These are phyloP conservation scores for Gilbertella persicaria DNA, from an alignment of 371 early-diverging fungal genomes.

Conservation along the genomic window DNA sequence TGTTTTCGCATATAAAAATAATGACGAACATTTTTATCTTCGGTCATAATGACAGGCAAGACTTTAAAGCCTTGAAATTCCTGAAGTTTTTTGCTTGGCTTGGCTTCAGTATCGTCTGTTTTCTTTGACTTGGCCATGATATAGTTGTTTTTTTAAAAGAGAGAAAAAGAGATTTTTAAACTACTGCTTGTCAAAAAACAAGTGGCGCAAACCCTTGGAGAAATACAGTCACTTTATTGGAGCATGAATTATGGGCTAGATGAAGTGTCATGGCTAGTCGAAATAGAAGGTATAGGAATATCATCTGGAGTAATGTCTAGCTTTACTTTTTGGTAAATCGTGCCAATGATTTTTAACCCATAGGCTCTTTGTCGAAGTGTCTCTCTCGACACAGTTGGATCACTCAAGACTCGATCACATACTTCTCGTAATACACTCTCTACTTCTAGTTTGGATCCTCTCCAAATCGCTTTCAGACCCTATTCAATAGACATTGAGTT, in stretches of 20 bases:
- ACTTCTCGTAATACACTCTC: conserved; percentile 90
- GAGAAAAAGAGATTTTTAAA: conserved; percentile 2
- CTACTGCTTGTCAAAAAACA: not conserved
- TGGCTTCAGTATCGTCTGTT: not conserved
- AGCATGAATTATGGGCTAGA: not conserved
- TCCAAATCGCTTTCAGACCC: conserved; percentile 94
- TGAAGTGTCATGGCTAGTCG: not conserved
- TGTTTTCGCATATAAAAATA: conserved; percentile 77
- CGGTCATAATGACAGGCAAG: conserved; percentile 51
- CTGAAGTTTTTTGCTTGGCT: conserved; percentile 29
- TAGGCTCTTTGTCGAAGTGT: conserved; percentile 62
- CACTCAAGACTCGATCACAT: conserved; percentile 84
- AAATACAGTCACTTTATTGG: conserved; percentile 3
- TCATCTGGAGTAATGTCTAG: conserved; percentile 50
- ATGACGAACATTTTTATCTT: conserved; percentile 48
- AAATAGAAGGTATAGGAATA: conserved; percentile 28
- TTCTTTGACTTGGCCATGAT: conserved; percentile 12
- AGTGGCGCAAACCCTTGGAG: conserved; percentile 1
- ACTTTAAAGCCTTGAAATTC: conserved; percentile 60
- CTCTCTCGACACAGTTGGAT: conserved; percentile 56
- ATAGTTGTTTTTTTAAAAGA: not conserved
- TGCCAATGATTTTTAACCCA: conserved; percentile 75
- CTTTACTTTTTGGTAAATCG: conserved; percentile 64
- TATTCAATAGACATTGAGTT: conserved; percentile 21
- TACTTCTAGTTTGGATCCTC: conserved; percentile 92